Evolutionary conservation across 352 stramenopile species (phyloP), one percentile per base, ranked within the genome.

Genomic region (Bremia lactucae): DNA sequence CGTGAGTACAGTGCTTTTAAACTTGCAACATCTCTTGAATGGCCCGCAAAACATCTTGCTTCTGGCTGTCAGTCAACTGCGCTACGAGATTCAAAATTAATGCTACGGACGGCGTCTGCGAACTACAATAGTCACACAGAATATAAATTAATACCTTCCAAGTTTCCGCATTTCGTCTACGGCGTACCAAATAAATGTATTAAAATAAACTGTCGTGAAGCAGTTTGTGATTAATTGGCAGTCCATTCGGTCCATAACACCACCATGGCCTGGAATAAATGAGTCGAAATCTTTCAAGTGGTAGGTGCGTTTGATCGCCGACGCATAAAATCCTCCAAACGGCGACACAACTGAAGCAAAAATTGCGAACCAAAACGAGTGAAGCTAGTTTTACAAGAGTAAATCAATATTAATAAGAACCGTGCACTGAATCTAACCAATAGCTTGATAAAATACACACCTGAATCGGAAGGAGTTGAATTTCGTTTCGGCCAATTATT

Each of bases 251-350:
- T 98, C 95, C 77, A 96, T 98, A 42, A 98, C 72, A 21, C 95
- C 95, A 34, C 95, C 95, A 56, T 99, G 96, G 40, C 96, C 96
- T 1, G 96, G 96, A 46, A 99, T 98, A 34, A 98, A 72, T 19
- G 82, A 94, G 50, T 97, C 96, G 65, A 99, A 99, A 70, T 99
- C 96, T 72, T 99, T 99, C 37, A 98, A 80, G 35, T 93, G 84
- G 72, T 99, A 98, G 18, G 96, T 97, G 36, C 96, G 84, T 72
- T 99, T 99, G 51, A 99, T 98, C 16, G 95, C 96, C 29, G 83
- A 97, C 2, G 96, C 96, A 58, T 98, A 93, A 64, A 99, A 99
- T 25, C 96, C 96, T 39, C 96, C 96, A 62, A 99, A 99, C 18
- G 96, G 96, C 21, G 96, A 95, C n/a, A 99, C 88, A 18, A 99